Percentiles rank a stretch among this genome's conserved stretches.
Conservation (phyloP, 1,284 basidiomycete species). For the Ustilago lituana region DNA sequence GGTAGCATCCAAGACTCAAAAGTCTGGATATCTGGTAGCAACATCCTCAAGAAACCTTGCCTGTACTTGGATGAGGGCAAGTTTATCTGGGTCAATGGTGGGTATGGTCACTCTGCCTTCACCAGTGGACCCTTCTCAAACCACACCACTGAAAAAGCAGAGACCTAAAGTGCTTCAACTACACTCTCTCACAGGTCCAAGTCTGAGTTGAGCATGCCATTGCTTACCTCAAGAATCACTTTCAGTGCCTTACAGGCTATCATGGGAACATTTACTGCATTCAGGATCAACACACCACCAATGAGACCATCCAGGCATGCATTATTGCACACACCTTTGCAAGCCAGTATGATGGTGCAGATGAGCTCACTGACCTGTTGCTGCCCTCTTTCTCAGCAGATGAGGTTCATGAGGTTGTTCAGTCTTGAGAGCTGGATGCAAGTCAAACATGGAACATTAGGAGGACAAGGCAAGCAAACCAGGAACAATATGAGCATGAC, state of each 20-base stretch:
- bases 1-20: constrained; percentile 9
- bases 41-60: constrained; percentile 9
- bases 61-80: constrained; percentile 7
- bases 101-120: constrained; percentile 3
- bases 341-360: not conserved
- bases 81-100: constrained; percentile 11
- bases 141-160: not conserved
- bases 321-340: constrained; percentile 4
- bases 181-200: not conserved
- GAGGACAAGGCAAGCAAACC: too few species aligned
- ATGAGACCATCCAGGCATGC: not conserved
- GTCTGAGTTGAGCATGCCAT: constrained; percentile 2
- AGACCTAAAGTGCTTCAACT: constrained; percentile 8
- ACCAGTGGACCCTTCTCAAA: constrained; percentile 8
- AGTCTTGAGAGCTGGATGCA: too few species aligned
- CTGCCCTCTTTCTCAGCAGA: not conserved
- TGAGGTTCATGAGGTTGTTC: too few species aligned
- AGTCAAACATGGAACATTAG: too few species aligned
- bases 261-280: constrained; percentile 1
- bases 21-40: constrained; percentile 3
- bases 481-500: too few species aligned
- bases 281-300: not conserved
- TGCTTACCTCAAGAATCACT: constrained; percentile 10
- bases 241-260: constrained; percentile 6
- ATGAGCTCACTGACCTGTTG: not conserved